Evolutionary conservation across 805 yeast species (phyloP), one percentile per base, ranked within the genome.

Genomic region (Saccharomyces mikatae): DNA sequence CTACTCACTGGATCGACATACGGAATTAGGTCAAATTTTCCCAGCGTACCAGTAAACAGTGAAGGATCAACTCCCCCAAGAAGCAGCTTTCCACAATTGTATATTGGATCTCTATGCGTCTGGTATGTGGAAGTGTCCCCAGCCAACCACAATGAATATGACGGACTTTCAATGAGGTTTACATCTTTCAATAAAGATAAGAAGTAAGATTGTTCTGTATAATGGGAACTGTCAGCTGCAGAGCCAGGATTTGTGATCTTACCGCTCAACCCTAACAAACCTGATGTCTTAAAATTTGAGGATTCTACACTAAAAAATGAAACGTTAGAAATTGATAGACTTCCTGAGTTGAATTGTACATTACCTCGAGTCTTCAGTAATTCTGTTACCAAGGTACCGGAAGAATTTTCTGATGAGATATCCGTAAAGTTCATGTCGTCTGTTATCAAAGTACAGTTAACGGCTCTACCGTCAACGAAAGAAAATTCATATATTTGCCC

Each of bases 51-150:
- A 6, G 60, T 59, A 56, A 66, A 79, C 49, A 74, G 72, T 29
- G 71, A 66, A 9, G 74, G 69, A 61, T 83, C 81, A 3, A 86
- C 79, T 2, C 80, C 82, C 10, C 94, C 91, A 1, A 84, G 71
- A 6, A 83, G 64, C 11, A 86, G 54, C 47, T 62, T 64, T 9
- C 79, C 76, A 28, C 62, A 51, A 24, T 63, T 30, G 4, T 51
- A 47, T 55, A 62, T 32, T 3, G 52, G 24, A 6, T 48, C 54
- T 29, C 46, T n/a, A 50, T 48, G 22, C 29, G 48, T 17, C 28
- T 49, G 44, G 22, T 56, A 48, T 6, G 59, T 50, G 2, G 57
- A 46, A 6, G 54, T 63, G 52, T 66, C 64, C 3, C 60, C 62
- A 10, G 72, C 70, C 14, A 76, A 52, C 62, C 75, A 75, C 31